A percentile compares a stretch with the other conserved stretches of the same genome.
Evolutionary conservation across 768 basidiomycete species (phyloP).

Genomic region (Lactarius indigo): DNA sequence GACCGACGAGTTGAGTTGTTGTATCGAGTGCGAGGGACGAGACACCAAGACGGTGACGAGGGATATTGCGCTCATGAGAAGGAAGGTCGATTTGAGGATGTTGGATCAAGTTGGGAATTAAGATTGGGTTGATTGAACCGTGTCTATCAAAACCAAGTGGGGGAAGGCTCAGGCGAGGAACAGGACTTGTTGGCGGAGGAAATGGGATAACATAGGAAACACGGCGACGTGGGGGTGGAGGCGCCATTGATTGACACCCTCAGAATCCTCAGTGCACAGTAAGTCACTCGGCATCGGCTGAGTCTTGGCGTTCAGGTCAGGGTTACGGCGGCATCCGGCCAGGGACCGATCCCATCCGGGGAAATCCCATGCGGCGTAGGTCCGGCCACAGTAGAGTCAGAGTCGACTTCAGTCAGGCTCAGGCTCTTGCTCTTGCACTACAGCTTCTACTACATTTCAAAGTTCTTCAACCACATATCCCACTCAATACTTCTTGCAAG

Average conservation of each 20-base stretch:
- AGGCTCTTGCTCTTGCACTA: no score
- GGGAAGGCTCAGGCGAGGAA: slow-evolving; percentile 70
- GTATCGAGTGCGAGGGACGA: slow-evolving; percentile 85
- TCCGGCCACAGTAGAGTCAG: no score
- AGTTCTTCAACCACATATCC: no score
- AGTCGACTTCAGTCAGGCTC: no score
- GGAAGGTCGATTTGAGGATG: background rate
- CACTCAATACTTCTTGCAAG: no score
- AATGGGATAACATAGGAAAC: slow-evolving; percentile 86
- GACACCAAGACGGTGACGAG: slow-evolving; percentile 78
- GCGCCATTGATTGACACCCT: slow-evolving; percentile 21
- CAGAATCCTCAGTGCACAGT: background rate
- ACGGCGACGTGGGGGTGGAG: slow-evolving; percentile 52
- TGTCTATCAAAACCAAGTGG: slow-evolving; percentile 57
- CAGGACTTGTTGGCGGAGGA: slow-evolving; percentile 50
- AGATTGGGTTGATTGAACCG: slow-evolving; percentile 66
- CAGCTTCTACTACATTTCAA: no score
- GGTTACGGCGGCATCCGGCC: no score
- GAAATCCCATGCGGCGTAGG: no score
- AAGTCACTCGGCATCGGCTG: no score
- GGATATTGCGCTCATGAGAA: background rate
- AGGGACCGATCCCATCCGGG: no score
- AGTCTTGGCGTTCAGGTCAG: no score
- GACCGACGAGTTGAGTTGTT: slow-evolving; percentile 70
- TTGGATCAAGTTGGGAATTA: slow-evolving; percentile 40